These are phyloP conservation scores for Gleditsia sinensis DNA, from an alignment of 306 rosid genomes.

Conservation along the genomic window DNA sequence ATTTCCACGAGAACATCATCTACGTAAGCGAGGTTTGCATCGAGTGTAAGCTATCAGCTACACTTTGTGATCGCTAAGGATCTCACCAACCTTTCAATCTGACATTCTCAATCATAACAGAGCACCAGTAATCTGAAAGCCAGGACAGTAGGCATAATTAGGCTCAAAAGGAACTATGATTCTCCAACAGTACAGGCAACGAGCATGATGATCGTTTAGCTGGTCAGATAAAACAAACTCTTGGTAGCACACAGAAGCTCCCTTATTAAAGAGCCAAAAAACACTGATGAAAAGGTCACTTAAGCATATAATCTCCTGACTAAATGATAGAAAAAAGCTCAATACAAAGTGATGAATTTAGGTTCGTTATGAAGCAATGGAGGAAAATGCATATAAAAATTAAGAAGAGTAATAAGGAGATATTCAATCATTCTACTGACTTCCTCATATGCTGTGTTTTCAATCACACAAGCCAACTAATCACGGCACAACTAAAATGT, in stretches of 20 bases:
- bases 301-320: neutral
- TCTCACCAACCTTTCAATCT: neutral
- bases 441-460: no score
- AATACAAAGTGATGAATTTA: neutral
- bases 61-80: neutral
- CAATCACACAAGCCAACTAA: neutral
- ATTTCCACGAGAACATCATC: neutral
- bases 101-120: neutral
- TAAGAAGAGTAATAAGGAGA: no score
- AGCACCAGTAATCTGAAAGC: slow-evolving; percentile 2
- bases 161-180: neutral
- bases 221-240: neutral
- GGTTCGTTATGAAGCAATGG: neutral
- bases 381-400: neutral
- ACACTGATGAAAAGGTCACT: neutral
- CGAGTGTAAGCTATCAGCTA: slow-evolving; percentile 4
- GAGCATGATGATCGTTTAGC: neutral
- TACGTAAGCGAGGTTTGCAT: neutral
- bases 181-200: neutral
- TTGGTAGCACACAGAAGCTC: neutral
- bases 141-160: neutral
- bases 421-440: no score
- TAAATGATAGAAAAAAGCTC: neutral
- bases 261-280: neutral
- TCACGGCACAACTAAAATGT: neutral